phyloP scores from a whole-genome alignment of 1,284 basidiomycete genomes.

The Microbotryum saponariae region DNA sequence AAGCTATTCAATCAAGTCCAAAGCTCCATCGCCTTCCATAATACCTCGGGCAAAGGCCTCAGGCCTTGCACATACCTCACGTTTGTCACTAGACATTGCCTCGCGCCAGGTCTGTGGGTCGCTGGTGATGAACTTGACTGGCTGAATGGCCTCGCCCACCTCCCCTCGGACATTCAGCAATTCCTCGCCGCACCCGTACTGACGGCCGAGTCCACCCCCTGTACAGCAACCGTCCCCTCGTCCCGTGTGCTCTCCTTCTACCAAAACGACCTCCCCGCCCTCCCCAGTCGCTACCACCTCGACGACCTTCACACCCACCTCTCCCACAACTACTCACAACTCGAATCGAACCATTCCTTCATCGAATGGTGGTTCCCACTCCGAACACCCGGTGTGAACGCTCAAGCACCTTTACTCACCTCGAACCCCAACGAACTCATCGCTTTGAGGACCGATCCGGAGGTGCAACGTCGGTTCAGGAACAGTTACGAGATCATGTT shows the following conservation, averaged over 20 bases:
- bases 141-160: too few species aligned
- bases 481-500: conserved; percentile 26
- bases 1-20: too few species aligned
- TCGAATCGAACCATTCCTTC: conserved; percentile 26
- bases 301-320: conserved; percentile 17
- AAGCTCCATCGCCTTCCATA: too few species aligned
- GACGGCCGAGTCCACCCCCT: conserved; percentile 2
- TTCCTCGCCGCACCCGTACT: conserved; percentile 10
- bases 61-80: too few species aligned
- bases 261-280: conserved; percentile 5
- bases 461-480: not conserved
- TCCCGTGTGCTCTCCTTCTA: conserved; percentile 11
- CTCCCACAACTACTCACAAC: conserved; percentile 17
- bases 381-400: not conserved
- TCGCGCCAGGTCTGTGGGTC: too few species aligned
- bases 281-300: not conserved
- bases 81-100: too few species aligned
- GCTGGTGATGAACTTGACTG: too few species aligned
- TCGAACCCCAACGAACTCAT: not conserved
- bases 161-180: conserved; percentile 14
- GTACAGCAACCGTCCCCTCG: not conserved
- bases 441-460: not conserved
- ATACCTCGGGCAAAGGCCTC: too few species aligned
- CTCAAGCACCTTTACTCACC: too few species aligned
- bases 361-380: conserved; percentile 23